phyloP scores from a whole-genome alignment of 1,284 basidiomycete species.

The Ceratobasidium sp. region DNA sequence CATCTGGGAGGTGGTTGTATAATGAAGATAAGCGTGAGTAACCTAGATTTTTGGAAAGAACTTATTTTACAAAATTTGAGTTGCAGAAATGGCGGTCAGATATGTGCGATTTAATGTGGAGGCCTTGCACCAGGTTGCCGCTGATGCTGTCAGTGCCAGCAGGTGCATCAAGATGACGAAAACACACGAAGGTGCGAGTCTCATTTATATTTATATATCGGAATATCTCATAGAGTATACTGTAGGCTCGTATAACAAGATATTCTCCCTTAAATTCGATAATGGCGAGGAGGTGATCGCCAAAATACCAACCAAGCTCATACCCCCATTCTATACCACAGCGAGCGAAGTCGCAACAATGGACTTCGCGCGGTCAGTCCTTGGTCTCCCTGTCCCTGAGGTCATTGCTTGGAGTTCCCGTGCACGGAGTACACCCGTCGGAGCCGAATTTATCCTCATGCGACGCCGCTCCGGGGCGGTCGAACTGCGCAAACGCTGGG shows the following conservation, averaged over 20 bases:
- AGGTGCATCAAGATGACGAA: conserved; percentile 49
- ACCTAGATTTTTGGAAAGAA: neutral
- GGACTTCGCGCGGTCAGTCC: conserved; percentile 55
- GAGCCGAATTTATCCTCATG: conserved; percentile 60
- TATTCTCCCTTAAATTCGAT: conserved; percentile 56
- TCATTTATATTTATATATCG: neutral
- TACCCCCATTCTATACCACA: conserved; percentile 56
- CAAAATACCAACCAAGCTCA: conserved; percentile 54
- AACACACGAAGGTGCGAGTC: conserved; percentile 49
- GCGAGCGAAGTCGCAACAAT: conserved; percentile 62
- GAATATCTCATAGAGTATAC: neutral
- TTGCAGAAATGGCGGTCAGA: conserved; percentile 45
- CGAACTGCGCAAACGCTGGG: conserved; percentile 52
- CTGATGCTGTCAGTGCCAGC: conserved; percentile 45
- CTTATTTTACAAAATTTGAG: neutral
- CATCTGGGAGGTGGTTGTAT: conserved; percentile 51
- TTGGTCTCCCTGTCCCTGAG: conserved; percentile 56
- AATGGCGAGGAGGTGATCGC: conserved; percentile 56
- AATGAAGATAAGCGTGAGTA: conserved; percentile 50
- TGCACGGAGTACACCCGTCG: conserved; percentile 53
- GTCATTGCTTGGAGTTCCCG: conserved; percentile 57
- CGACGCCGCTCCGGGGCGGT: conserved; percentile 56
- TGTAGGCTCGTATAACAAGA: conserved; percentile 54
- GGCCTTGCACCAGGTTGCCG: conserved; percentile 49
- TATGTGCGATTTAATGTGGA: conserved; percentile 51